Evolutionary conservation across 176 grass and related monocot genomes (phyloP).

Genomic region (Aegilops speltoides): DNA sequence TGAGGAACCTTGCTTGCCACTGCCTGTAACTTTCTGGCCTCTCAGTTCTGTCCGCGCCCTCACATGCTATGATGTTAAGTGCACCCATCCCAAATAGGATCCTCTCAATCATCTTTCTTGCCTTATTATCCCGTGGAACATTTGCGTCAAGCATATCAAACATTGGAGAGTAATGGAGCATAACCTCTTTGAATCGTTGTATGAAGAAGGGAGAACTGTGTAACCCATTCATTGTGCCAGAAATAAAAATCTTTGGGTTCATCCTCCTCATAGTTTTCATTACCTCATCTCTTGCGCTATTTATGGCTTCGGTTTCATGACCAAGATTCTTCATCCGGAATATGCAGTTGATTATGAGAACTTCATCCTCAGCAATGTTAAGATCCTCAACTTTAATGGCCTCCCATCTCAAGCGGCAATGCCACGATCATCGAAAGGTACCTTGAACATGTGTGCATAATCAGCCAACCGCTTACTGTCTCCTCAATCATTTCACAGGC

Average conservation of each 20-base stretch:
- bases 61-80: too few relatives aligned
- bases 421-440: constrained; percentile 59
- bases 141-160: constrained; percentile 62
- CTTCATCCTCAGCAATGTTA: constrained; percentile 53
- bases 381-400: constrained; percentile 48
- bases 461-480: constrained; percentile 43
- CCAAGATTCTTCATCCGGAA: constrained; percentile 33
- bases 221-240: constrained; percentile 46
- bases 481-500: constrained; percentile 41
- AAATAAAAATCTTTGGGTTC: constrained; percentile 54
- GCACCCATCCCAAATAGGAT: too few relatives aligned
- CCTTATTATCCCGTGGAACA: constrained; percentile 5
- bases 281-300: constrained; percentile 48
- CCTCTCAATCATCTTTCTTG: too few relatives aligned
- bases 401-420: constrained; percentile 53
- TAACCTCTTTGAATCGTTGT: constrained; percentile 44
- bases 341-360: constrained; percentile 57
- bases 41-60: too few relatives aligned
- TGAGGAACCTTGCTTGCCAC: too few relatives aligned
- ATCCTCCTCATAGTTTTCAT: constrained; percentile 47
- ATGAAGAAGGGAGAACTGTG: constrained; percentile 43
- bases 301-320: constrained; percentile 41
- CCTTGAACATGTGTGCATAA: constrained; percentile 65
- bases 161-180: constrained; percentile 46
- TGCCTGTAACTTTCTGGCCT: too few relatives aligned